Evolutionary conservation across 805 yeast species (phyloP), one percentile per base, ranked within the genome.

Genomic region (Sugiyamaella valdiviana): DNA sequence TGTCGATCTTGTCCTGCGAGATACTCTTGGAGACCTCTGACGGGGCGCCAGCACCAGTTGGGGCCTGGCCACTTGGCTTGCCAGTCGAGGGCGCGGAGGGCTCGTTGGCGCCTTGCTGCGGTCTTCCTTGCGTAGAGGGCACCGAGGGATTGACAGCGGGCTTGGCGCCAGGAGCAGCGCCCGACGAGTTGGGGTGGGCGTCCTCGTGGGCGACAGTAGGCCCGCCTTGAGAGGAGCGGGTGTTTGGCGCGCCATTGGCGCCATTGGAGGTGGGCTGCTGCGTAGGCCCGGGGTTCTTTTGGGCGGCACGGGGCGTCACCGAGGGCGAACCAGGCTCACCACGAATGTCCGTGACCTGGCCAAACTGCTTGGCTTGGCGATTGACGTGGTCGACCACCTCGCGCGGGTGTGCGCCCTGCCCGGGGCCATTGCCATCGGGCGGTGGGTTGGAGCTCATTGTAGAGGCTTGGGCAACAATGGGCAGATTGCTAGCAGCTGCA

Each of bases 111-210:
- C n/a, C n/a, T n/a, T n/a, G n/a, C n/a, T n/a, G n/a, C n/a, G n/a
- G 32, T 26, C 14, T 26, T 3, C n/a, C 32, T 5, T 12, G 32
- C 3, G 32, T 26, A 26, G 32, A 26, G 9, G 32, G 32, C 5
- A 7, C 32, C 3, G 32, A 10, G 10, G 39, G 26, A 5, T 26
- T 38, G 12, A 41, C 20, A n/a, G 63, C 64, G n/a, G 51, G 51
- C 29, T 42, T 45, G 29, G 67, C 68, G 22, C 61, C 57, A 9
- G 67, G 66, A 39, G 63, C 57, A 5, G 52, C 23, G 20, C 23
- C 29, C 32, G 32, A 26, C 10, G 32, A 26, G 9, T 12, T 10
- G n/a, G 32, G 32, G 9, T 12, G 14, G 14, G 32, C 32, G 14
- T 3, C 9, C 2, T 12, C 32, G n/a, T 26, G 9, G 5, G 32